Evolutionary conservation across 179 eudicot species (phyloP), one percentile per base, ranked within the genome.

Genomic region (Actinidia polygama): DNA sequence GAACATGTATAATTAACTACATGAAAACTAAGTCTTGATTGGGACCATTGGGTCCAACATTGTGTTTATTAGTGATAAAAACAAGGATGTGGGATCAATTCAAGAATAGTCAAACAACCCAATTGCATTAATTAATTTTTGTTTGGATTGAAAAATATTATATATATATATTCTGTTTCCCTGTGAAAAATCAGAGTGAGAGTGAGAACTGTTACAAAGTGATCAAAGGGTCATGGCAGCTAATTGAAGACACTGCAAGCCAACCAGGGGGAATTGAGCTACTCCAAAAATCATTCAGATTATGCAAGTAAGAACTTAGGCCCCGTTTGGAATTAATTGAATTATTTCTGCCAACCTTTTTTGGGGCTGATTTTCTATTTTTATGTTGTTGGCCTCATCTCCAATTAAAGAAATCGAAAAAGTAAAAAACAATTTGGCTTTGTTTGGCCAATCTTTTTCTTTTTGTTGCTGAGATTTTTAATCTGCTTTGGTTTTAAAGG

Each of bases 181-280:
- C 1, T 55, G 77, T 47, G 64, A 57, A 73, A 78, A 53, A 81
- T 18, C 83, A 94, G 96, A 89, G 94, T 83, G 94, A 88, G 50
- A 94, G 97, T 63, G 92, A 94, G 87, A 91, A 87, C 57, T 95
- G 99, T 79, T 95, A 95, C 83, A 78, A 91, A 83, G 95, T 92
- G 84, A 94, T 94, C 73, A 93, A 92, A 84, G 90, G 87, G 58
- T 95, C 99, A 70, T 95, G 99, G 99, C 66, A 85, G 71, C 80
- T 88, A 85, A 91, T 95, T 64, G 92, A 91, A 87, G 90, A 88
- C 70, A 90, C 92, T 0, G 94, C 92, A 3, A 86, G 75, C 12
- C 78, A 84, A n/a, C 71, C 80, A 0, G 92, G 91, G 30, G 99
- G 98, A 15, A 76, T 91, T 12, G 92, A 93, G 44, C 83, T 82